Conservation (phyloP, 805 yeast species). For the Candida fluviatilis region DNA sequence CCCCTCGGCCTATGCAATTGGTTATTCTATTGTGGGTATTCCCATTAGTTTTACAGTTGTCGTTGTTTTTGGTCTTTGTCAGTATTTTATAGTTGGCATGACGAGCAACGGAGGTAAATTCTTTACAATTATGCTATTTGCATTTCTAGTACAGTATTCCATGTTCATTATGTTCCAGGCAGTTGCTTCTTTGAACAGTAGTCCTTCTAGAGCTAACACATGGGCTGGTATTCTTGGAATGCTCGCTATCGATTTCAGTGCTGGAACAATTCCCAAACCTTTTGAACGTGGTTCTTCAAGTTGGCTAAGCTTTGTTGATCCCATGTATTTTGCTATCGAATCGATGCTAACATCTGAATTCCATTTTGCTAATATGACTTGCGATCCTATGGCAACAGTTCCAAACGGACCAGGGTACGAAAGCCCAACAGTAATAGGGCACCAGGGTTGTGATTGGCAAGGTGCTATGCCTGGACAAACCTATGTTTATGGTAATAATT, state of each 20-base stretch:
- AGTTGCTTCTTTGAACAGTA: constrained; percentile 45
- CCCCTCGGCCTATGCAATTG: constrained; percentile 62
- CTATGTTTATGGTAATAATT: constrained; percentile 22
- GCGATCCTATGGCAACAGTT: constrained; percentile 36
- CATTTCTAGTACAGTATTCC: constrained; percentile 39
- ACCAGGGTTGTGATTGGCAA: constrained; percentile 19
- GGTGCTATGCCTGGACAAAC: constrained; percentile 20
- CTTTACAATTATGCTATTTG: constrained; percentile 48
- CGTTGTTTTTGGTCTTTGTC: constrained; percentile 44
- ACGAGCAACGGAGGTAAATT: constrained; percentile 50
- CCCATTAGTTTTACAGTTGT: constrained; percentile 46
- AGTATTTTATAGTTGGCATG: constrained; percentile 52
- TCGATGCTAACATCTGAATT: constrained; percentile 58
- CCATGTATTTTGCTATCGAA: constrained; percentile 56
- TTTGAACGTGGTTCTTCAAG: constrained; percentile 61
- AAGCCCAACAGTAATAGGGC: constrained; percentile 8
- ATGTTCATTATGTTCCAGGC: constrained; percentile 57
- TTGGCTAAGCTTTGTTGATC: constrained; percentile 61
- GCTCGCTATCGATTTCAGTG: constrained; percentile 48
- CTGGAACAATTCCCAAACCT: constrained; percentile 55
- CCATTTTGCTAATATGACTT: constrained; percentile 39
- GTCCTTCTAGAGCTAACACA: constrained; percentile 53
- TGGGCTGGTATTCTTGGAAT: constrained; percentile 51
- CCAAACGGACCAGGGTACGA: constrained; percentile 40
- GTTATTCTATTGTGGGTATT: constrained; percentile 55